Conservation (phyloP, 805 yeast genomes). For the Candida cerambycidarum region DNA sequence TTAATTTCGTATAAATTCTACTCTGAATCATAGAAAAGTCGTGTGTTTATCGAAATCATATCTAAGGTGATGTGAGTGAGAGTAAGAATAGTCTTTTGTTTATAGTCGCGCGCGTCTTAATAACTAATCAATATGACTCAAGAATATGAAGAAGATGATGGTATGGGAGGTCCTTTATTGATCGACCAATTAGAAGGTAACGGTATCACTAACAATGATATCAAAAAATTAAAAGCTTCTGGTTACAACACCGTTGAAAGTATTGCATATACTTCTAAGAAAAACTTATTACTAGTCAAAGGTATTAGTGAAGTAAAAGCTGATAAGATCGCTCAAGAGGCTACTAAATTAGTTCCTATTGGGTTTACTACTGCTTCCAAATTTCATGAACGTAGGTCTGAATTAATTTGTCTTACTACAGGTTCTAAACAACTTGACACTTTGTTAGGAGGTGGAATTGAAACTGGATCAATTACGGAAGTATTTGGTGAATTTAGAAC, state of each 20-base stretch:
- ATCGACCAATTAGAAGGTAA: conserved; percentile 63
- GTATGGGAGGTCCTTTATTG: conserved; percentile 38
- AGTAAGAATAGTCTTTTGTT: conserved; percentile 1
- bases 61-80: too few relatives aligned
- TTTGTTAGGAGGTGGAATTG: conserved; percentile 92
- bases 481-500: conserved; percentile 97
- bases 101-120: conserved; percentile 5
- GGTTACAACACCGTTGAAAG: conserved; percentile 91
- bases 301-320: conserved; percentile 97
- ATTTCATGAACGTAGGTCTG: conserved; percentile 85
- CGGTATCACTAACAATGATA: conserved; percentile 79
- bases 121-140: conserved; percentile 11
- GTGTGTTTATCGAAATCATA: too few relatives aligned
- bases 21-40: too few relatives aligned
- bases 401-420: conserved; percentile 88
- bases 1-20: too few relatives aligned
- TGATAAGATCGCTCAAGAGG: conserved; percentile 77
- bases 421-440: conserved; percentile 95
- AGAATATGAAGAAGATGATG: conserved; percentile 33
- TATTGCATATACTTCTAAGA: conserved; percentile 89
- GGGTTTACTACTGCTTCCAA: conserved; percentile 98
- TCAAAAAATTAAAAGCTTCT: conserved; percentile 74
- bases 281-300: conserved; percentile 70
- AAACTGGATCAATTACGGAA: conserved; percentile 96
- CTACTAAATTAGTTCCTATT: conserved; percentile 85